Evolutionary conservation across 2,329 filamentous ascomycete genomes (phyloP).

Genomic region (Colletotrichum tamarilloi): DNA sequence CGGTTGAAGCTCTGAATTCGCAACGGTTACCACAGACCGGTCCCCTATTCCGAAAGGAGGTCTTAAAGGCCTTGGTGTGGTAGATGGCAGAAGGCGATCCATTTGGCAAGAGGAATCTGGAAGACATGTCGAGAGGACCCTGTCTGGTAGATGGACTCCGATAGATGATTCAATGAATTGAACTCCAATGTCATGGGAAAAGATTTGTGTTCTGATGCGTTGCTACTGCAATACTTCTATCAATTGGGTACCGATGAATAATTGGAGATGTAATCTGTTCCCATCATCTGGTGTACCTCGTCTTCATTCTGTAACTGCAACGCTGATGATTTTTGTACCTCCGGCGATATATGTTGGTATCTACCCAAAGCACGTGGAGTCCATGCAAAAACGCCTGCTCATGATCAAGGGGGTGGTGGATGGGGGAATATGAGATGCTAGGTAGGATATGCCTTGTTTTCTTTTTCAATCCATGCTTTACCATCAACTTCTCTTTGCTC

Average conservation of each 20-base stretch:
- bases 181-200: too few relatives aligned
- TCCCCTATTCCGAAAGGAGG: background rate
- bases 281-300: background rate
- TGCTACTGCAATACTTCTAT: background rate
- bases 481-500: background rate
- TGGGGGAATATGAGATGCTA: conserved; percentile 8
- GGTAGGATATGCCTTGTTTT: background rate
- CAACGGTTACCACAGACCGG: background rate
- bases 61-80: conserved; percentile 13
- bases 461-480: background rate
- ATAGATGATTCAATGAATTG: background rate
- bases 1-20: background rate
- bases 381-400: conserved; percentile 22
- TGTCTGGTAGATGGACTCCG: background rate
- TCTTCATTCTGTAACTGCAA: background rate
- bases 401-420: background rate
- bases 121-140: too few relatives aligned
- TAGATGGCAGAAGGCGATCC: background rate
- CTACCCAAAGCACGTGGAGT: background rate
- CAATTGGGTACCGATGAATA: background rate
- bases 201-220: background rate
- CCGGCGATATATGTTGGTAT: background rate
- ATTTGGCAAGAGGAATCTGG: background rate
- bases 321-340: conserved; percentile 1
- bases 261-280: background rate